These are phyloP conservation scores for Lichtheimia ramosa DNA, from an alignment of 371 early-diverging fungal species.

Conservation along the genomic window DNA sequence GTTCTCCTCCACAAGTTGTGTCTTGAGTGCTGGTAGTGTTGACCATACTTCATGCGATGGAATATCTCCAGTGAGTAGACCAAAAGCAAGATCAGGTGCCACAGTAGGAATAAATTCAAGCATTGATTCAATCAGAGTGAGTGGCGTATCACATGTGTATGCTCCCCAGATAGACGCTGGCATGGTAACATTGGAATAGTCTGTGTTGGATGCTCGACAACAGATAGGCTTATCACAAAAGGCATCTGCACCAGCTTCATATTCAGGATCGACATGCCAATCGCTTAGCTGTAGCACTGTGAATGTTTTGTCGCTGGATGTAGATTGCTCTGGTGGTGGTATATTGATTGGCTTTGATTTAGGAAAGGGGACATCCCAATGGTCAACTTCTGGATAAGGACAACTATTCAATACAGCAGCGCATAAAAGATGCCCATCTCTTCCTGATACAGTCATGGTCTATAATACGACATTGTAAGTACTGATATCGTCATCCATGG, in stretches of 20 bases:
- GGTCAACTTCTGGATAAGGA: conserved; percentile 44
- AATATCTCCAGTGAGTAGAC: conserved; percentile 62
- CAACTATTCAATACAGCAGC: conserved; percentile 45
- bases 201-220: conserved; percentile 49
- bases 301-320: conserved; percentile 26
- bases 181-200: conserved; percentile 26
- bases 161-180: conserved; percentile 47
- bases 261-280: conserved; percentile 63
- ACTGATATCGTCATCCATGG: background rate
- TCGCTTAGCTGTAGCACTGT: conserved; percentile 62
- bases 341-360: conserved; percentile 41
- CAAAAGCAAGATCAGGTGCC: conserved; percentile 43
- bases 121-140: conserved; percentile 46
- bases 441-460: conserved; percentile 50
- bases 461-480: conserved; percentile 8
- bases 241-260: conserved; percentile 54
- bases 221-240: conserved; percentile 56
- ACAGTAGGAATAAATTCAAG: conserved; percentile 40
- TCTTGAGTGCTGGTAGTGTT: conserved; percentile 40
- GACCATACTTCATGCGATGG: conserved; percentile 68
- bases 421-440: conserved; percentile 48
- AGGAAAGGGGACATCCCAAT: conserved; percentile 49
- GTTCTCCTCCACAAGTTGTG: conserved; percentile 36
- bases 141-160: conserved; percentile 55
- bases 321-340: conserved; percentile 9